Base-by-base conservation (phyloP, 169 alveolate genomes). In the Cryptosporidium felis region DNA sequence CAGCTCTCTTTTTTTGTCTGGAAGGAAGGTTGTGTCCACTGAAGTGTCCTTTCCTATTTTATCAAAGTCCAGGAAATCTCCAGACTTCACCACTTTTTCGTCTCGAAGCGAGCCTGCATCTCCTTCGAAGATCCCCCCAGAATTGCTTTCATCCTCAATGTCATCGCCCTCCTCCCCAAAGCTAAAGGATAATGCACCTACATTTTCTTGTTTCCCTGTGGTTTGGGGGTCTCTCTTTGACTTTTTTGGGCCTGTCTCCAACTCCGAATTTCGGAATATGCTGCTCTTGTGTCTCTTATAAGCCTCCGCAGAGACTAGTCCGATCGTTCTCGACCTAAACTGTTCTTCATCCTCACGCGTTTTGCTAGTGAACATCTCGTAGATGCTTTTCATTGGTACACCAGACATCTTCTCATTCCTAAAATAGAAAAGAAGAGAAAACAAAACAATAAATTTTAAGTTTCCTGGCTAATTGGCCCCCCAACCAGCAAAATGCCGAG, bases 281-380 rank as follows among this genome's bases (percentile, higher is more conserved):
- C 23, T 21, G 56, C 10, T 41, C 5, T 12, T 74, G 32, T 53
- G 60, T 18, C 12, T 67, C 28, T 74, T 74, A 23, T 38, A 49
- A 34, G 85, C 32, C 18, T 49, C 67, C 32, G 40, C 47, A 16
- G 66, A 38, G 38, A 42, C 47, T 23, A 74, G 59, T 0, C 85
- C 85, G 9, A 74, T 18, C 18, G 34, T 74, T 12, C 14, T 46
- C 2, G 49, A 42, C 44, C 46, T 74, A 51, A 51, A 51, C 21
- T 74, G 56, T 5, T 53, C 66, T 5, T 74, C 66, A 12, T 21
- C 67, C 49, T 34, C 85, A 0, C 58, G 9, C 0, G 82, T 47
- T 21, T 47, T 74, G 16, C 60, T 74, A 21, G 21, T 36, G 30
- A 74, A 74, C 85, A 74, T 74, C 44, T 74, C 85, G 28, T 74